These are phyloP conservation scores for Cytospora schulzeri DNA, from an alignment of 2,329 filamentous ascomycete genomes.

Conservation along the genomic window DNA sequence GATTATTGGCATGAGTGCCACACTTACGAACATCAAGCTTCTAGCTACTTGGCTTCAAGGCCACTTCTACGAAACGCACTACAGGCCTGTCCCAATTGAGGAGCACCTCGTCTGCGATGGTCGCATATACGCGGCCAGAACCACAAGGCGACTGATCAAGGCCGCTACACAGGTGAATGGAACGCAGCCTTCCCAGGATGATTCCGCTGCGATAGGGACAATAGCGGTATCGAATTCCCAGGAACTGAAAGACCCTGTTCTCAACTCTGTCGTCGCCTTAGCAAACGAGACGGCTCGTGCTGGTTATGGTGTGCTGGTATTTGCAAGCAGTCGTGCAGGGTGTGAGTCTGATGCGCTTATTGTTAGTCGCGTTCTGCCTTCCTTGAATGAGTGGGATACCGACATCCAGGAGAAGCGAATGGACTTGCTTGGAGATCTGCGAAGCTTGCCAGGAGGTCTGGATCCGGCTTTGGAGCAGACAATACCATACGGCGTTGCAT, in stretches of 20 bases:
- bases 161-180: slow-evolving; percentile 52
- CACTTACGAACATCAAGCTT: slow-evolving; percentile 72
- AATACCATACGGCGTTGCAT: slow-evolving; percentile 68
- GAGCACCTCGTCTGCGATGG: slow-evolving; percentile 75
- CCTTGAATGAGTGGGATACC: slow-evolving; percentile 46
- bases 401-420: slow-evolving; percentile 58
- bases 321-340: slow-evolving; percentile 68
- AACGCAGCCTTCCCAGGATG: slow-evolving; percentile 35
- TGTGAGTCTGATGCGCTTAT: slow-evolving; percentile 70
- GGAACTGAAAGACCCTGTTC: slow-evolving; percentile 64
- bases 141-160: slow-evolving; percentile 60
- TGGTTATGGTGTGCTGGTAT: slow-evolving; percentile 72
- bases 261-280: slow-evolving; percentile 71
- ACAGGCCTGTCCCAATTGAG: slow-evolving; percentile 73
- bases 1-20: slow-evolving; percentile 80
- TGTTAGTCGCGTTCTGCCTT: slow-evolving; percentile 68
- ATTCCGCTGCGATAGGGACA: slow-evolving; percentile 44
- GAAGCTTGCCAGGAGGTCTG: slow-evolving; percentile 65
- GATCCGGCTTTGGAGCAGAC: slow-evolving; percentile 68
- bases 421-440: slow-evolving; percentile 67
- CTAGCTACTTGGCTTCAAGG: slow-evolving; percentile 71
- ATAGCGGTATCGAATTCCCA: slow-evolving; percentile 61
- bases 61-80: slow-evolving; percentile 72
- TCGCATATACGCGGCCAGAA: slow-evolving; percentile 63
- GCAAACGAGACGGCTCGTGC: slow-evolving; percentile 68